Percentiles rank a stretch among this genome's conserved stretches.
Evolutionary conservation across 2,329 filamentous ascomycete species (phyloP).

Genomic region (Aureobasidium sp.): DNA sequence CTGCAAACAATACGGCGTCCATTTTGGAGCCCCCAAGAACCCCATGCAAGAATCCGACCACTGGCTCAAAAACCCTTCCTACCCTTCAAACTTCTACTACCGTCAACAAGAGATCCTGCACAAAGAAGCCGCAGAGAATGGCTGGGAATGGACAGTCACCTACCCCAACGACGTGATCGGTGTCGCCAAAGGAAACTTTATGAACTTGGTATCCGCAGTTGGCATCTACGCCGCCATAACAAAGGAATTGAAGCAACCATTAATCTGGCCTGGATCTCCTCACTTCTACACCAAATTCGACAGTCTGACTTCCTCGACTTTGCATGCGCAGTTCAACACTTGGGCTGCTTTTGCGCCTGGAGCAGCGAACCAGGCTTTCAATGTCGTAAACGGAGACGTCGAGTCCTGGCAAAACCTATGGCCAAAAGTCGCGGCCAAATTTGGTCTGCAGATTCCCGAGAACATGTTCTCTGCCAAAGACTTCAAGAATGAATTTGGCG

Average conservation of each 20-base stretch:
- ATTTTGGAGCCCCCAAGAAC: conserved; percentile 42
- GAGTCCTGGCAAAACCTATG: conserved; percentile 39
- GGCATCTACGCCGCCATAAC: conserved; percentile 27
- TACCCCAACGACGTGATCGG: conserved; percentile 43
- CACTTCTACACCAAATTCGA: conserved; percentile 29
- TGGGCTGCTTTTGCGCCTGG: conserved; percentile 30
- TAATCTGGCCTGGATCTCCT: conserved; percentile 27
- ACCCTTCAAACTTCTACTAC: conserved; percentile 47
- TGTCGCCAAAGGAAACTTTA: conserved; percentile 34
- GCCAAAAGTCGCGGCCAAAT: conserved; percentile 34
- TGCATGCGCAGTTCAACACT: conserved; percentile 28
- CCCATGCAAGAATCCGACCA: conserved; percentile 44
- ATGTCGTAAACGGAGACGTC: conserved; percentile 37
- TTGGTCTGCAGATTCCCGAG: conserved; percentile 28
- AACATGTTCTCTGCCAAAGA: conserved; percentile 15
- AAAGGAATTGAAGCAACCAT: conserved; percentile 25
- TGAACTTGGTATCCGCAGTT: conserved; percentile 29
- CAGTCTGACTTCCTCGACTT: conserved; percentile 24
- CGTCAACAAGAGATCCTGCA: conserved; percentile 41
- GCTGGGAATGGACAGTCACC: conserved; percentile 38
- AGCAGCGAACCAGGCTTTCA: conserved; percentile 37
- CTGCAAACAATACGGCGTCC: conserved; percentile 48
- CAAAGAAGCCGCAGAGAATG: conserved; percentile 26
- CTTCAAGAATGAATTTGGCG: not conserved
- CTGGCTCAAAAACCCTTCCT: conserved; percentile 34